These are phyloP conservation scores for Erodium moschatum DNA, from an alignment of 441 rosid species.

Conservation along the genomic window DNA sequence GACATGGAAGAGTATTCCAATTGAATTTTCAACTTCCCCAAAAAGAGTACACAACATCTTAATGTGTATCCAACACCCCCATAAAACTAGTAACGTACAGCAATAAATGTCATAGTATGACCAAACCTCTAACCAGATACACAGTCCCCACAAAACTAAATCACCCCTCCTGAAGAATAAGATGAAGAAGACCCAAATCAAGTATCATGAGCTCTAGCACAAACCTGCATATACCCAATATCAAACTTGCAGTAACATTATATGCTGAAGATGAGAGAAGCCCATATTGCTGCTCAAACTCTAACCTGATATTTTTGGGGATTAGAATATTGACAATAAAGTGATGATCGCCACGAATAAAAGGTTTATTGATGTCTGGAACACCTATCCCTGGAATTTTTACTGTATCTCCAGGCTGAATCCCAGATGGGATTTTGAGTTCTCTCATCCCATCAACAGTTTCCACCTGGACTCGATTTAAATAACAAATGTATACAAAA, in stretches of 20 bases:
- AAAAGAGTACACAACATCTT: background rate
- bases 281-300: too few species aligned
- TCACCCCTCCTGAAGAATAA: background rate
- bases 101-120: too few species aligned
- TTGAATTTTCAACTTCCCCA: background rate
- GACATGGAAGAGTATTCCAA: background rate
- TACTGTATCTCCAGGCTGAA: constrained; percentile 73
- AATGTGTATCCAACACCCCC: background rate
- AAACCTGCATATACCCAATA: background rate
- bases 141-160: background rate
- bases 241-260: background rate
- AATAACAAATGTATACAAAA: constrained; percentile 11
- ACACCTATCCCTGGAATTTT: constrained; percentile 61
- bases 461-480: constrained; percentile 53
- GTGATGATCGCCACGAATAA: constrained; percentile 72
- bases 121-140: too few species aligned
- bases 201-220: background rate
- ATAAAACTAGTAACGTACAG: too few species aligned
- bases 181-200: background rate
- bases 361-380: constrained; percentile 66
- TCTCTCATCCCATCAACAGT: constrained; percentile 72
- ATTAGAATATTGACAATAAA: constrained; percentile 62
- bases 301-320: constrained; percentile 70
- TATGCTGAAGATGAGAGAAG: background rate
- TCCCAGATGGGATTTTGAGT: constrained; percentile 66